Conservation (phyloP, 2,329 filamentous ascomycete species). For the Aspergillus eucalypticola region DNA sequence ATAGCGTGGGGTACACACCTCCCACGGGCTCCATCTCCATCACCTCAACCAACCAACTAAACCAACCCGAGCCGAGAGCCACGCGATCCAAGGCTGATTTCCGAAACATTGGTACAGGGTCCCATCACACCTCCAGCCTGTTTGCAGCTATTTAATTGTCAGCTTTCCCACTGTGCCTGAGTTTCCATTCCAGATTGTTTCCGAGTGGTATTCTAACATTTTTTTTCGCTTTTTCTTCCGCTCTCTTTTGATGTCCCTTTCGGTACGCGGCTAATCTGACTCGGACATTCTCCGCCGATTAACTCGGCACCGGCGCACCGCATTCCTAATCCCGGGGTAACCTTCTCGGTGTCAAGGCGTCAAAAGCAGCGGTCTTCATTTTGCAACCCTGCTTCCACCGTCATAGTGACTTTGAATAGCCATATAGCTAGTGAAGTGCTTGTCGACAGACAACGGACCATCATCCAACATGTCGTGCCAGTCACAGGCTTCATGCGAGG, state of each 20-base stretch:
- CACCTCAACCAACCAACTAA: slow-evolving; percentile 8
- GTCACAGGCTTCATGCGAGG: slow-evolving; percentile 32
- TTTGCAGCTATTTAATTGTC: slow-evolving; percentile 12
- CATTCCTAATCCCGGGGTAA: not conserved
- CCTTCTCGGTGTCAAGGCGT: not conserved
- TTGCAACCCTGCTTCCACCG: not conserved
- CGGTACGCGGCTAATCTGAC: slow-evolving; percentile 9
- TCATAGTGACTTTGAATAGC: not conserved
- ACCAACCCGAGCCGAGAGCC: slow-evolving; percentile 15
- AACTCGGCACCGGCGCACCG: not conserved
- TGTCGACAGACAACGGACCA: not conserved
- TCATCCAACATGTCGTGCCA: slow-evolving; percentile 20
- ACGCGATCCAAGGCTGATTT: slow-evolving; percentile 10
- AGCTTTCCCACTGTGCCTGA: not conserved
- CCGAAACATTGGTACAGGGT: slow-evolving; percentile 9
- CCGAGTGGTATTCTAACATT: too few species aligned
- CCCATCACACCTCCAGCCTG: not conserved
- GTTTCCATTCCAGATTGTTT: not conserved
- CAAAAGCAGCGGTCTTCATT: not conserved
- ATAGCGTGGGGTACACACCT: slow-evolving; percentile 18
- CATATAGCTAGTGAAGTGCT: not conserved
- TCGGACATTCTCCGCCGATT: slow-evolving; percentile 3
- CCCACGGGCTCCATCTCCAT: slow-evolving; percentile 2
- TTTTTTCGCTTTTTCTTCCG: not conserved
- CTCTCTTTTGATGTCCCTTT: not conserved